phyloP scores from a whole-genome alignment of 208 protist genomes.

The Wallacemonas collosoma region DNA sequence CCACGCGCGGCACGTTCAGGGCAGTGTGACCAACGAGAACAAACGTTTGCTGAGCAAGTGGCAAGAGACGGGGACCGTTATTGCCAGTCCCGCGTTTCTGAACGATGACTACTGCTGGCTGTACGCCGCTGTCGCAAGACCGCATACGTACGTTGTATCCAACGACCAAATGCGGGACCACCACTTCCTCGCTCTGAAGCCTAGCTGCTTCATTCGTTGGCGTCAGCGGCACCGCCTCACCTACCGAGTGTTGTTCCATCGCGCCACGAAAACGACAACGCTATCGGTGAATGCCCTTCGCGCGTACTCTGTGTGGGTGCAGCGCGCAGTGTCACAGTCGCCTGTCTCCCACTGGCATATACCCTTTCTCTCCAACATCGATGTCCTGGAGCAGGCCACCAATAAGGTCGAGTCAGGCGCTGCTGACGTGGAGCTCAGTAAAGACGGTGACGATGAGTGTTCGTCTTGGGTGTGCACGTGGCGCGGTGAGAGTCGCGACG shows the following conservation, averaged over 20 bases:
- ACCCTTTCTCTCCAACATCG: conserved; percentile 53
- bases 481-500: neutral
- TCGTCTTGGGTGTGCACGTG: conserved; percentile 79
- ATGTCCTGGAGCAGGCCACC: conserved; percentile 76
- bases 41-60: conserved; percentile 42
- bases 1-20: conserved; percentile 62
- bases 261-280: conserved; percentile 24
- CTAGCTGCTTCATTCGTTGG: conserved; percentile 81
- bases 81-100: conserved; percentile 77
- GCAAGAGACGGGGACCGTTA: conserved; percentile 32
- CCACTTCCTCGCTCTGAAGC: conserved; percentile 78
- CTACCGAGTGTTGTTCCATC: conserved; percentile 66
- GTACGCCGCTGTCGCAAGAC: conserved; percentile 56
- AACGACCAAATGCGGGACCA: conserved; percentile 91
- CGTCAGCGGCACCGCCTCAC: conserved; percentile 82
- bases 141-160: conserved; percentile 58
- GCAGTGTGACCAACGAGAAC: conserved; percentile 31
- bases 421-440: conserved; percentile 55
- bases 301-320: conserved; percentile 80
- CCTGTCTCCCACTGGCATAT: conserved; percentile 69
- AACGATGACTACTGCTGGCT: conserved; percentile 91
- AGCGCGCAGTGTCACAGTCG: conserved; percentile 33
- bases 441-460: conserved; percentile 85
- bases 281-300: conserved; percentile 45
- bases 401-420: conserved; percentile 44